Conservation (phyloP, 2,329 filamentous ascomycete species). For the Phialophora macrospora region DNA sequence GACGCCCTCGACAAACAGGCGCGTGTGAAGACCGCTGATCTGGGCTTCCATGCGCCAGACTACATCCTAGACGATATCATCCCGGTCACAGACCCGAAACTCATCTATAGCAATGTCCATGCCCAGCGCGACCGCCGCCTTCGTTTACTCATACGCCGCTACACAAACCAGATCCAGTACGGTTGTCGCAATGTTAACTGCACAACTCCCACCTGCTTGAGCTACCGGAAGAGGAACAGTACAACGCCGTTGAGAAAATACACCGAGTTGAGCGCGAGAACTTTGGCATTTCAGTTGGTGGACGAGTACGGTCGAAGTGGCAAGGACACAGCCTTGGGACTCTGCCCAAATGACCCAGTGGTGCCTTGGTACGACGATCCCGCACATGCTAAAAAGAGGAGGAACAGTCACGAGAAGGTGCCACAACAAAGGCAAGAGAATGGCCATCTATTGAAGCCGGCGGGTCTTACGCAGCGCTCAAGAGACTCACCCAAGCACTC, state of each 20-base stretch:
- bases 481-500: constrained; percentile 17
- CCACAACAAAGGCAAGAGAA: constrained; percentile 20
- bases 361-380: constrained; percentile 39
- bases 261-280: constrained; percentile 79
- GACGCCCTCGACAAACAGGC: constrained; percentile 24
- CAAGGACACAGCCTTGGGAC: constrained; percentile 60
- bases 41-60: constrained; percentile 29
- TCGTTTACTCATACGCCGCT: constrained; percentile 48
- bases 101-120: constrained; percentile 27
- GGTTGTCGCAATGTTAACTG: constrained; percentile 75
- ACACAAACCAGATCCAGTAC: constrained; percentile 78
- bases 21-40: constrained; percentile 28
- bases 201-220: constrained; percentile 78
- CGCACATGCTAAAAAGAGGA: constrained; percentile 26
- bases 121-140: constrained; percentile 38
- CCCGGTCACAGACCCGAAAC: constrained; percentile 27
- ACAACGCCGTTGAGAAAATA: constrained; percentile 76
- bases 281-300: constrained; percentile 78
- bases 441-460: constrained; percentile 12
- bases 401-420: constrained; percentile 27
- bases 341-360: constrained; percentile 38
- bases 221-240: constrained; percentile 70
- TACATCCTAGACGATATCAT: constrained; percentile 32
- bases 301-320: constrained; percentile 57
- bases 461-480: constrained; percentile 4